Base-by-base conservation (phyloP, 1,284 basidiomycete genomes). In the Exobasidium cylindrosporum region DNA sequence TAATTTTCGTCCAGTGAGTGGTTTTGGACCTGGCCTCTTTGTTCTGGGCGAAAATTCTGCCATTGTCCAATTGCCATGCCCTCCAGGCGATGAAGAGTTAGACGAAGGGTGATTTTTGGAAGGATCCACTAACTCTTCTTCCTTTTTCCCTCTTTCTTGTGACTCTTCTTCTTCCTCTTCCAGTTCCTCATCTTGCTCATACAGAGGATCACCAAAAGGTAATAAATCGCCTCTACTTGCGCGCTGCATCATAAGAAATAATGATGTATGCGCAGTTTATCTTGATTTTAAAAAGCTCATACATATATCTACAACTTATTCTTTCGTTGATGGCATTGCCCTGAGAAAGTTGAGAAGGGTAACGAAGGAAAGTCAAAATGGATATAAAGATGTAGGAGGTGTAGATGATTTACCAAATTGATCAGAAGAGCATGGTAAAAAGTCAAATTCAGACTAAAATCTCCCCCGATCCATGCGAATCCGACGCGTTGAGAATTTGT, bases 201-300 rank as follows among this genome's bases (percentile, higher is more conserved):
- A 30, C 13, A 55, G 53, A 44, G 53, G 53, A 44, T 35, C 53
- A n/a, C 28, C 49, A 24, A 53, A 17, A 44, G n/a, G n/a, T n/a
- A 17, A 7, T 17, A 40, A 10, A 17, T 40, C 35, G 35, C 17
- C 35, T 17, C 35, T 40, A 17, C 17, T 7, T 10, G 35, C 47
- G 47, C 47, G 47, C 24, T 21, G 47, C 47, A 24, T 31, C 10
- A 31, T 26, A 7, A 23, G 47, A n/a, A n/a, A 45, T 45, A 3
- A 45, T 45, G 17, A 45, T 45, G 23, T 45, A 45, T 17, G 43
- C 43, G 43, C 43, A 45, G 23, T 23, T 17, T 2, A 14, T 17
- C 43, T 45, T 45, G 17, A 14, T 45, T 45, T 23, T 45, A 14
- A 45, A 45, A 2, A 53, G 24, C 49, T 17, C n/a, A 14, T 21